phyloP scores from a whole-genome alignment of 2,329 filamentous ascomycete species.

The Cryphonectria radicalis region DNA sequence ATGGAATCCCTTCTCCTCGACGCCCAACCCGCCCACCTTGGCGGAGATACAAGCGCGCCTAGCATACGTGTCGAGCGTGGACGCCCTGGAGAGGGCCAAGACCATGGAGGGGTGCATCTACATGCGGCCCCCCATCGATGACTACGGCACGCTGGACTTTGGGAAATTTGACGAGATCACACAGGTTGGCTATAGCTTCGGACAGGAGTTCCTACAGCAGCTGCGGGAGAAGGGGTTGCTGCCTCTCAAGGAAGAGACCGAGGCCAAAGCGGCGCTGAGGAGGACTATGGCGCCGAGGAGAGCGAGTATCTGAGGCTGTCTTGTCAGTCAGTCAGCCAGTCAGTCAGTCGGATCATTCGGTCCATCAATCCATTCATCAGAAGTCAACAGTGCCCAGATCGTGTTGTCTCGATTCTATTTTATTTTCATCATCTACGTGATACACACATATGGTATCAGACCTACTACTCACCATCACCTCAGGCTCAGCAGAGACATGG shows the following conservation, averaged over 20 bases:
- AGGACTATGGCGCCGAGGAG: conserved; percentile 79
- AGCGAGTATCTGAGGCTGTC: conserved; percentile 68
- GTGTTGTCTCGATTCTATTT: background rate
- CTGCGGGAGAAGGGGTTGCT: conserved; percentile 80
- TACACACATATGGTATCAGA: background rate
- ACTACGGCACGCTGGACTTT: conserved; percentile 94
- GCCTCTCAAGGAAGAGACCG: conserved; percentile 70
- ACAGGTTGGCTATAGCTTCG: conserved; percentile 83
- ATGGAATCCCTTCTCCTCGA: conserved; percentile 92
- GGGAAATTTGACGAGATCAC: conserved; percentile 98
- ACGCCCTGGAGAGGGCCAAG: conserved; percentile 93
- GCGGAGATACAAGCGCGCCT: conserved; percentile 94
- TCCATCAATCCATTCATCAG: background rate
- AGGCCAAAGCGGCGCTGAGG: conserved; percentile 75
- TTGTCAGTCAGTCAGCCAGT: background rate
- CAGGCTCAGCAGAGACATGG: background rate
- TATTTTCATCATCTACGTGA: background rate
- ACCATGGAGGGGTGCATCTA: conserved; percentile 89
- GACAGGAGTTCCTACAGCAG: conserved; percentile 76
- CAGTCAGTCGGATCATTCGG: background rate
- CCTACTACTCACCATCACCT: background rate
- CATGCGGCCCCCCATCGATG: conserved; percentile 93
- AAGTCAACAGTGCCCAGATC: background rate
- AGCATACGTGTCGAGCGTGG: conserved; percentile 92
- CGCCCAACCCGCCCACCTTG: conserved; percentile 90